Conservation (phyloP, 352 stramenopile genomes). For the Pythium dissotocum region DNA sequence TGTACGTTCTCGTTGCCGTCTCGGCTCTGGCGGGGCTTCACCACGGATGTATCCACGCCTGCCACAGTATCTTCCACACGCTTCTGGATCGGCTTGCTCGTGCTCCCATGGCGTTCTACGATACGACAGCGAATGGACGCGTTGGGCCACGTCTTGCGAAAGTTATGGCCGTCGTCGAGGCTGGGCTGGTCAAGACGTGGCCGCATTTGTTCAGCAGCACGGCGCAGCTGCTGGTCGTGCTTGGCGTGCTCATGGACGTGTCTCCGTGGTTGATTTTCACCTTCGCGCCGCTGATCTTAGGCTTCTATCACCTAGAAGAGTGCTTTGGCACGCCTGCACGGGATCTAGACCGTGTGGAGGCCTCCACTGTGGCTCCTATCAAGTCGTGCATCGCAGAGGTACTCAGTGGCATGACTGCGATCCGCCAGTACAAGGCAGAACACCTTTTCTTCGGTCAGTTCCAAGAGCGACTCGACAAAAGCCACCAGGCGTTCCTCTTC, state of each 20-base stretch:
- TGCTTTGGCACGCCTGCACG: slow-evolving; percentile 90
- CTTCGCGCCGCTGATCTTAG: slow-evolving; percentile 60
- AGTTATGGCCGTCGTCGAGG: slow-evolving; percentile 67
- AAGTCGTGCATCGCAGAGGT: slow-evolving; percentile 94
- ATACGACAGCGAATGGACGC: slow-evolving; percentile 69
- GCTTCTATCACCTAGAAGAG: slow-evolving; percentile 65
- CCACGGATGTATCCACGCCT: slow-evolving; percentile 51
- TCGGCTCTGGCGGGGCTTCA: slow-evolving; percentile 32
- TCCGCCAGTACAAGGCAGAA: slow-evolving; percentile 76
- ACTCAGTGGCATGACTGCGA: slow-evolving; percentile 92
- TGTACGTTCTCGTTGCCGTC: slow-evolving; percentile 27
- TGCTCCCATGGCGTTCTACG: slow-evolving; percentile 75
- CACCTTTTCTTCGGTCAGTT: slow-evolving; percentile 48
- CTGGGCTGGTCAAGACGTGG: slow-evolving; percentile 53
- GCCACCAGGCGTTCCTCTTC: slow-evolving; percentile 66
- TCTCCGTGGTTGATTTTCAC: slow-evolving; percentile 50
- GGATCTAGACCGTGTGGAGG: slow-evolving; percentile 95
- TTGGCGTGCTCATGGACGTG: slow-evolving; percentile 4
- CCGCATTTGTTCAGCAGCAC: slow-evolving; percentile 24
- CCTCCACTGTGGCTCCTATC: slow-evolving; percentile 87
- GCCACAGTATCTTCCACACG: slow-evolving; percentile 46
- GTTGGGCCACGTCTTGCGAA: slow-evolving; percentile 74
- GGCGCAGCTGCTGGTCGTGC: slow-evolving; percentile 38
- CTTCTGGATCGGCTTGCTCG: slow-evolving; percentile 61
- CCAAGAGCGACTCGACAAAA: slow-evolving; percentile 50